Evolutionary conservation across 2,329 filamentous ascomycete genomes (phyloP).

Genomic region (Blastomyces percursus): DNA sequence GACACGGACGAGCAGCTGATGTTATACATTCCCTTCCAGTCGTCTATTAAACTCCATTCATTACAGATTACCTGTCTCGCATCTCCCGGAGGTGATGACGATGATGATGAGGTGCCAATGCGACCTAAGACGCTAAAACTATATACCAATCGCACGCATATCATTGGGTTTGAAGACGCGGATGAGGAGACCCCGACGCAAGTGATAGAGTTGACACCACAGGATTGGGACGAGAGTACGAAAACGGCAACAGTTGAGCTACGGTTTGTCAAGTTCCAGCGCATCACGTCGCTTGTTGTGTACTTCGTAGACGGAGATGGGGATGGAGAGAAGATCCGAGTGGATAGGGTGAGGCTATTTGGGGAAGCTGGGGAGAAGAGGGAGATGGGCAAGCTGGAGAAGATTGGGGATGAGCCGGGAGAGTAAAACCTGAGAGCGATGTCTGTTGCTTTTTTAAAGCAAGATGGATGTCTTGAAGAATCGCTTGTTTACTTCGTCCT

Average conservation of each 20-base stretch:
- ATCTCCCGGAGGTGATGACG: constrained; percentile 42
- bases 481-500: neutral
- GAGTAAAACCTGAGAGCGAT: constrained; percentile 33
- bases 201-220: constrained; percentile 58
- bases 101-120: constrained; percentile 65
- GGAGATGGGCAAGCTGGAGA: constrained; percentile 89
- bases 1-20: constrained; percentile 96
- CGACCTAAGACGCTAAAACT: constrained; percentile 74
- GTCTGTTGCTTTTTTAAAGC: neutral
- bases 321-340: constrained; percentile 70
- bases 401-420: constrained; percentile 67
- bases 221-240: constrained; percentile 66
- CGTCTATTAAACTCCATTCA: constrained; percentile 79
- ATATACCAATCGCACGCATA: constrained; percentile 79
- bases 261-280: constrained; percentile 96
- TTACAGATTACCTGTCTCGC: constrained; percentile 74
- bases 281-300: constrained; percentile 71
- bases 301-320: constrained; percentile 82
- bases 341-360: constrained; percentile 54
- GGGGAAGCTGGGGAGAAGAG: constrained; percentile 87
- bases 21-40: constrained; percentile 82
- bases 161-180: constrained; percentile 89
- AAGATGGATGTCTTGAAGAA: neutral
- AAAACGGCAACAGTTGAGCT: constrained; percentile 62
- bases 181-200: constrained; percentile 77